Percentiles rank a stretch among this genome's conserved stretches.
These are phyloP conservation scores for Chrysochromulina parva DNA, from an alignment of 78 protist species.

Conservation along the genomic window DNA sequence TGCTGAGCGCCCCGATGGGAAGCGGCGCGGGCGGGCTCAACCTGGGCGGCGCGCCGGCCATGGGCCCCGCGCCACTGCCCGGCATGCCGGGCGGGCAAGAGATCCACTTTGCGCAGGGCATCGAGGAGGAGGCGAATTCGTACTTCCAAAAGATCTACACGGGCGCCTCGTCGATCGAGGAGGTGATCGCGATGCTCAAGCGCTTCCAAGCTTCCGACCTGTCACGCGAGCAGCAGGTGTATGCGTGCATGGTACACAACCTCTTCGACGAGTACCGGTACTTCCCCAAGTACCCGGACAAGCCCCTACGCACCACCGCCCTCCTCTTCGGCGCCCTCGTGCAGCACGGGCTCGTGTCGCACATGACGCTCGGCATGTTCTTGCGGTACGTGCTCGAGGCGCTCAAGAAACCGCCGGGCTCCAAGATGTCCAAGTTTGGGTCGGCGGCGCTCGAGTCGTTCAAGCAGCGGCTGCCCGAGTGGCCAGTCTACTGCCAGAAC, in stretches of 20 bases:
- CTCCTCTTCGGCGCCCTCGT: constrained; percentile 87
- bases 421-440: constrained; percentile 84
- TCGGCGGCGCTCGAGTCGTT: constrained; percentile 78
- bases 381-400: constrained; percentile 83
- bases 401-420: constrained; percentile 44
- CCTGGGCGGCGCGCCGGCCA: not conserved
- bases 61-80: not conserved
- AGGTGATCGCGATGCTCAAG: constrained; percentile 43
- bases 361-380: constrained; percentile 41
- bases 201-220: constrained; percentile 48
- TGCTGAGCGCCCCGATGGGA: too few species aligned
- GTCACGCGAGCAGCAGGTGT: constrained; percentile 64
- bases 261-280: constrained; percentile 92
- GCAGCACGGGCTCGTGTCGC: constrained; percentile 73
- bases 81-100: not conserved
- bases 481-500: constrained; percentile 88
- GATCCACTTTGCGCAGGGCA: constrained; percentile 32
- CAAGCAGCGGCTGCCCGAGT: constrained; percentile 76
- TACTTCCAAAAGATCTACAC: constrained; percentile 76
- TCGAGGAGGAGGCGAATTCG: constrained; percentile 84
- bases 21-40: too few species aligned
- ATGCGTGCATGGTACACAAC: constrained; percentile 86
- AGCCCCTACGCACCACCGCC: constrained; percentile 86
- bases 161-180: constrained; percentile 51
- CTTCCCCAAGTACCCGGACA: constrained; percentile 85